Evolutionary conservation across 768 basidiomycete genomes (phyloP).

Genomic region (Podaxis mareebaensis): DNA sequence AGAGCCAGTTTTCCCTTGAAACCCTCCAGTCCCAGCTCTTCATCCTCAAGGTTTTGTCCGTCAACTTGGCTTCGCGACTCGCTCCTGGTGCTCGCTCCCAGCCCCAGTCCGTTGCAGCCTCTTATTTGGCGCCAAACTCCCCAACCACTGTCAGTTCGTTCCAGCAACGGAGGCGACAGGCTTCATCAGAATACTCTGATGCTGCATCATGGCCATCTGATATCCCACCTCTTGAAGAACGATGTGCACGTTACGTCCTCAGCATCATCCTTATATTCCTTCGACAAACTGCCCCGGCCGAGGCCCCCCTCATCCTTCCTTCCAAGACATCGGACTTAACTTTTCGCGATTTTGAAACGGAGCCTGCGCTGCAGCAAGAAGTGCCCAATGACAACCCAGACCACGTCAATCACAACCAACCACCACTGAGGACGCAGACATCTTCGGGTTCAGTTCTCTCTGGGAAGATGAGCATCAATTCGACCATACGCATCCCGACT

Average conservation of each 20-base stretch:
- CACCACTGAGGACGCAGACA: constrained; percentile 38
- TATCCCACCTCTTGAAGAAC: constrained; percentile 75
- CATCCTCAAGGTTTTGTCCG: constrained; percentile 76
- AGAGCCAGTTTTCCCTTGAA: constrained; percentile 60
- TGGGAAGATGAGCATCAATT: constrained; percentile 37
- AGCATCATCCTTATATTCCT: constrained; percentile 84
- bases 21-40: constrained; percentile 87
- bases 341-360: constrained; percentile 67
- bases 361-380: constrained; percentile 41
- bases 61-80: constrained; percentile 81
- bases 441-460: constrained; percentile 43
- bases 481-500: constrained; percentile 40
- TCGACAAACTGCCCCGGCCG: constrained; percentile 63
- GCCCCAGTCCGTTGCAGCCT: constrained; percentile 19
- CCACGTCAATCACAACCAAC: constrained; percentile 15
- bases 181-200: constrained; percentile 42
- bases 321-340: constrained; percentile 61
- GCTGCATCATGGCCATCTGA: constrained; percentile 36
- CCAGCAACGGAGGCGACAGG: constrained; percentile 32
- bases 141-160: constrained; percentile 32
- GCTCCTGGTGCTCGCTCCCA: constrained; percentile 42
- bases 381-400: constrained; percentile 10
- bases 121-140: constrained; percentile 34
- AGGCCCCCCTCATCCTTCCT: constrained; percentile 54
- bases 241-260: constrained; percentile 77